These are phyloP conservation scores for Phialophora macrospora DNA, from an alignment of 2,329 filamentous ascomycete species.

Conservation along the genomic window DNA sequence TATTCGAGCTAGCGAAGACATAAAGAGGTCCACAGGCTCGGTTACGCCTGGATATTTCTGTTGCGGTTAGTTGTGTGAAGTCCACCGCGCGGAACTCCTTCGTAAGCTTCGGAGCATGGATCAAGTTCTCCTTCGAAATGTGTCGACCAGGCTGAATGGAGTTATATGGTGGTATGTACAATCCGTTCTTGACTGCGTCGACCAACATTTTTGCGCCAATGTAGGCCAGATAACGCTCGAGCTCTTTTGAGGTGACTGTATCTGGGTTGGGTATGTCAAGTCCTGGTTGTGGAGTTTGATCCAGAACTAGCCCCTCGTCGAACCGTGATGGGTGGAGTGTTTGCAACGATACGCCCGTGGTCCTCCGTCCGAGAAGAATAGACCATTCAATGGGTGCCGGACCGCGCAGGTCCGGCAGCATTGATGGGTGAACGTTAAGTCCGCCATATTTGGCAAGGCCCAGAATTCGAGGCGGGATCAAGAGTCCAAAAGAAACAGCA, in stretches of 20 bases:
- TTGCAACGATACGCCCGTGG: conserved; percentile 81
- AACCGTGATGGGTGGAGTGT: conserved; percentile 78
- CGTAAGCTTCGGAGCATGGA: conserved; percentile 74
- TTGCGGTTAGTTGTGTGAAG: conserved; percentile 61
- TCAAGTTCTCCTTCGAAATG: conserved; percentile 32
- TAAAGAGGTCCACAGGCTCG: conserved; percentile 31
- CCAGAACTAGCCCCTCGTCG: conserved; percentile 77
- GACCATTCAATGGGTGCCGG: conserved; percentile 85
- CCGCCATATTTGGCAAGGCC: conserved; percentile 76
- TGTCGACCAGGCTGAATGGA: conserved; percentile 43
- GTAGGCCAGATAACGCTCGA: conserved; percentile 63
- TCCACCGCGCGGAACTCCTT: conserved; percentile 67
- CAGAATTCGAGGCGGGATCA: conserved; percentile 80
- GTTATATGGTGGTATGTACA: conserved; percentile 68
- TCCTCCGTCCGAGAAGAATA: conserved; percentile 65
- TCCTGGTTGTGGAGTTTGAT: conserved; percentile 67
- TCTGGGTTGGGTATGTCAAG: conserved; percentile 59
- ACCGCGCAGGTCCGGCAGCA: conserved; percentile 76
- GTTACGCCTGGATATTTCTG: conserved; percentile 57
- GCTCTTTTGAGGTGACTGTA: conserved; percentile 58
- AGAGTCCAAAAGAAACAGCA: conserved; percentile 91
- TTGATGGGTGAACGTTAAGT: conserved; percentile 89
- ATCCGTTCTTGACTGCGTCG: conserved; percentile 62
- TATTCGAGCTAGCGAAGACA: conserved; percentile 4
- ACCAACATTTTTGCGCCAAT: conserved; percentile 75